Evolutionary conservation across 805 yeast species (phyloP), one percentile per base, ranked within the genome.

Genomic region (Pachysolen tannophilus): DNA sequence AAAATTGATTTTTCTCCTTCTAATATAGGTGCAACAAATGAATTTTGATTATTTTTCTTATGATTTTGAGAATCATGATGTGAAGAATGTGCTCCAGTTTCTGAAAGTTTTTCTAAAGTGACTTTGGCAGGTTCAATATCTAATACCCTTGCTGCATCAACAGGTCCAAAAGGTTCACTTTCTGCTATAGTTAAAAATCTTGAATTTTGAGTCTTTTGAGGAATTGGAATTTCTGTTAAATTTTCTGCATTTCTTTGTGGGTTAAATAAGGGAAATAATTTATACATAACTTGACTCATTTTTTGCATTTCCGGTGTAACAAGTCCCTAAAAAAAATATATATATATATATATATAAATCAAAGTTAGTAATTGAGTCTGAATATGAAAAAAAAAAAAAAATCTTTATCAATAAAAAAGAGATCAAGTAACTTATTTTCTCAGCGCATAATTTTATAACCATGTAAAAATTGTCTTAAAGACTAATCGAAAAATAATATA

Each of bases 101-200:
- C 70, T 9, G 84, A 68, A 43, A 88, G 68, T 55, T 74, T 75
- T 47, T 78, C 75, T 47, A 88, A 67, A 3, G 92, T 82, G 25
- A 68, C 75, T 32, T 76, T 72, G 20, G 97, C 97, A n/a, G 95
- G 94, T 55, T 84, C 88, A 44, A 90, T 67, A 28, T 72, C 87
- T 43, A 85, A 74, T 26, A 82, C 72, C 38, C 76, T 65, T 33
- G 98, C 96, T 10, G 98, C 97, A 53, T 92, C 97, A 5, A 87
- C 70, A 5, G 97, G 95, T 6, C 96, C 96, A 55, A 90, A 88
- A 8, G 95, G 95, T 62, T 87, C 94, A 19, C 87, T 78, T 61
- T 90, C 98, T 8, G 95, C 90, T 55, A 90, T 79, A 9, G 94
- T 82, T 53, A 85, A 60, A 65, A 88, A 88, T 44, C 90, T 69